Evolutionary conservation across 2,329 filamentous ascomycete genomes (phyloP), one percentile per base, ranked within the genome.

Genomic region (Hymenoscyphus repandus): DNA sequence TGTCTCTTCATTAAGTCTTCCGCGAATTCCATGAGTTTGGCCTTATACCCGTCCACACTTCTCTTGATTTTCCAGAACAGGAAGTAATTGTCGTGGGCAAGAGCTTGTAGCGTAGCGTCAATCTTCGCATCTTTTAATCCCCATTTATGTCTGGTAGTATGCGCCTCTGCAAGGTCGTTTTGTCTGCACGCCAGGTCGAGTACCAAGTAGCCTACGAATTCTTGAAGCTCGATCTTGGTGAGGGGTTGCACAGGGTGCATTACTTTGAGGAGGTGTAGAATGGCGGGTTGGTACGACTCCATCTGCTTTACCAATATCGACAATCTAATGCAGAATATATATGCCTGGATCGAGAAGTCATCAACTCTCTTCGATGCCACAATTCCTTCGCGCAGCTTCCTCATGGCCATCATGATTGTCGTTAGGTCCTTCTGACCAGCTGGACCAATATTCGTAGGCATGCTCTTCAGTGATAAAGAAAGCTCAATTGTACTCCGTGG

Each of bases 331-430:
- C 88, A 90, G 74, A 97, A 97, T 55, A 95, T 82, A 70, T 97
- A 96, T 13, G 85, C 88, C 60, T 90, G 84, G n/a, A 87, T 82
- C 1, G 92, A 85, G 69, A 99, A 99, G 47, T 80, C 75, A 64
- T 96, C 88, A 33, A 77, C 74, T 17, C 91, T 82, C 47, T 83
- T 81, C 7, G 87, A 84, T 11, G 88, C 88, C 2, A 95, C 81
- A 43, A 97, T 85, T 20, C 86, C 91, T 72, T 99, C 93, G 50
- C 93, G 83, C 31, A 99, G 80, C 68, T 96, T 97, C 55, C 93
- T 85, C 65, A 97, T 84, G 2, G 92, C 88, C 62, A 88, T 80
- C 48, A 96, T 76, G 47, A 97, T 82, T 17, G 80, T 81, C 2
- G 85, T 79, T 30, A 96, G 77, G 57, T 87, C 83, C 58, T 81